phyloP scores from a whole-genome alignment of 345 rosid species.

The Eucalyptus sp. region DNA sequence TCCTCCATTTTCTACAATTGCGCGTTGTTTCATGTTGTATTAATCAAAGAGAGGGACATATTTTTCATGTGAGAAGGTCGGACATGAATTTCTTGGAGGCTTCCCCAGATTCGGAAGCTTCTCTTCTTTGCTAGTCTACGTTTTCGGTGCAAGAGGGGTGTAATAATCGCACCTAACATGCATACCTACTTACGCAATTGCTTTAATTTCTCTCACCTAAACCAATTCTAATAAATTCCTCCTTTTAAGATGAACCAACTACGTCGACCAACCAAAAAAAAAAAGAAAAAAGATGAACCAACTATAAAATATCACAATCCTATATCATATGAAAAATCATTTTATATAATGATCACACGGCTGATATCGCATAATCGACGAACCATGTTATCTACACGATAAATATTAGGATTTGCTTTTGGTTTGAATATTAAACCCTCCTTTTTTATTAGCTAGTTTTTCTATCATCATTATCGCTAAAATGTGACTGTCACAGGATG shows the following conservation, averaged over 20 bases:
- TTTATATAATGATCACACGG: not conserved
- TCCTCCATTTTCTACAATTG: not conserved
- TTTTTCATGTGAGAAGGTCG: not conserved
- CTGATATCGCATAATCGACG: fast-evolving
- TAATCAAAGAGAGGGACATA: not conserved
- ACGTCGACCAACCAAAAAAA: too few species aligned
- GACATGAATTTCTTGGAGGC: not conserved
- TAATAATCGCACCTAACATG: not conserved
- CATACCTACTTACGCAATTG: not conserved
- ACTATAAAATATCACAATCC: not conserved
- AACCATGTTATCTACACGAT: not conserved
- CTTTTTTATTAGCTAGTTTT: not conserved
- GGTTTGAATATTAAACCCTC: not conserved
- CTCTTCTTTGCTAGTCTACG: not conserved
- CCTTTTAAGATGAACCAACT: not conserved
- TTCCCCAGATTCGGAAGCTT: not conserved
- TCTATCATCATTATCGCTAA: not conserved
- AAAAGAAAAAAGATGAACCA: not conserved
- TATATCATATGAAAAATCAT: not conserved
- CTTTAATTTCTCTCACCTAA: not conserved
- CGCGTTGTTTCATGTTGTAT: not conserved
- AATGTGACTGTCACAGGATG: fast-evolving
- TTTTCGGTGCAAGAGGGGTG: not conserved
- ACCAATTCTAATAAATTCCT: not conserved
- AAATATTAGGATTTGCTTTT: not conserved